phyloP scores from a whole-genome alignment of 2,329 filamentous ascomycete genomes.

The Aulographum hederae region DNA sequence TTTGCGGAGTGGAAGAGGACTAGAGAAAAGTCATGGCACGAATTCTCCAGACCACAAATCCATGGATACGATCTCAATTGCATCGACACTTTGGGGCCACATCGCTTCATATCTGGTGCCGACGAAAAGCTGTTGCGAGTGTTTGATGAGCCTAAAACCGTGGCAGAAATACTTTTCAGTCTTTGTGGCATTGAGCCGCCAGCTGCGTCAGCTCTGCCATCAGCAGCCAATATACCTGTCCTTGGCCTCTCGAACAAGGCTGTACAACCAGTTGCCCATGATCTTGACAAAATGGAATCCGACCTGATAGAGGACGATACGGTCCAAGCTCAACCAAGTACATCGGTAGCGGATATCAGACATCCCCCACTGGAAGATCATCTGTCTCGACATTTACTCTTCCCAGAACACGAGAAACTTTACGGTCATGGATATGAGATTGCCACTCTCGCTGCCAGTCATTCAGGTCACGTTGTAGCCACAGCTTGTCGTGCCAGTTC shows the following conservation, averaged over 20 bases:
- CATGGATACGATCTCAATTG: constrained; percentile 98
- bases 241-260: constrained; percentile 94
- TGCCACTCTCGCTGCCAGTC: constrained; percentile 62
- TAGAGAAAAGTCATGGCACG: constrained; percentile 57
- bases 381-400: constrained; percentile 75
- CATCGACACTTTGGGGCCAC: constrained; percentile 53
- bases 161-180: constrained; percentile 53
- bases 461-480: constrained; percentile 59
- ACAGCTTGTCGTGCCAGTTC: constrained; percentile 89
- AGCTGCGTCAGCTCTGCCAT: constrained; percentile 36
- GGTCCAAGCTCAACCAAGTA: constrained; percentile 14
- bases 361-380: constrained; percentile 81
- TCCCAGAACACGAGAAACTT: constrained; percentile 90
- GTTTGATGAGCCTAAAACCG: constrained; percentile 73
- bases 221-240: constrained; percentile 87
- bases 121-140: constrained; percentile 97
- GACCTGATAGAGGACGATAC: constrained; percentile 22
- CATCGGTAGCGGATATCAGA: constrained; percentile 32
- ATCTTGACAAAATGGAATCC: constrained; percentile 6
- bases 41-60: constrained; percentile 89
- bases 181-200: constrained; percentile 39
- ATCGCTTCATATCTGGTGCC: constrained; percentile 80
- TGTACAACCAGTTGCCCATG: constrained; percentile 33
- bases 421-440: constrained; percentile 98
- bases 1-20: constrained; percentile 58